phyloP scores from a whole-genome alignment of 73 alveolate genomes.

The Tetrahymena malaccensis region DNA sequence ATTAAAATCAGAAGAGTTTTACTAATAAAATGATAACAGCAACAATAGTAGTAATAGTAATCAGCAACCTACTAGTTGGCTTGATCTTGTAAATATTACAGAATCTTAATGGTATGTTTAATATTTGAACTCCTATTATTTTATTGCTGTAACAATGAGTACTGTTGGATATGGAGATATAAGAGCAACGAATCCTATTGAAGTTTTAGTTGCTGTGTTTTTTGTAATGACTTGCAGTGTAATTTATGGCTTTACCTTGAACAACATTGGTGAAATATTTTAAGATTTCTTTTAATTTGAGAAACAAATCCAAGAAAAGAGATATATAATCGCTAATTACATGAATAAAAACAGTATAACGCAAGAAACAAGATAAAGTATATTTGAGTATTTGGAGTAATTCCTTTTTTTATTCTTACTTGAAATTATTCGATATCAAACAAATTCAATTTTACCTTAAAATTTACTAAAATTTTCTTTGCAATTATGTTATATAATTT shows the following conservation, averaged over 20 bases:
- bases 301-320: neutral
- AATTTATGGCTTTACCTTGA: neutral
- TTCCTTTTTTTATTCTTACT: neutral
- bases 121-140: slow-evolving; percentile 19
- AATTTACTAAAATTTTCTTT: no score
- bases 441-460: no score
- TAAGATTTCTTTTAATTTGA: neutral
- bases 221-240: neutral
- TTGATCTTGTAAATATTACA: neutral
- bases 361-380: neutral
- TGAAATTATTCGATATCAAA: no score
- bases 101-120: neutral
- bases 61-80: neutral
- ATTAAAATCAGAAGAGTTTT: neutral
- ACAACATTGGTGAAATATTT: neutral
- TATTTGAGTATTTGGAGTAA: neutral
- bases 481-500: no score
- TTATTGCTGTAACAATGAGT: slow-evolving; percentile 17
- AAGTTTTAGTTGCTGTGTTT: neutral
- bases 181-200: neutral
- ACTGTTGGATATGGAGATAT: slow-evolving; percentile 42
- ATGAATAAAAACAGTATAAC: neutral
- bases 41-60: neutral
- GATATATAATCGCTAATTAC: neutral
- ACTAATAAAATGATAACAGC: neutral